Conservation (phyloP, 1,284 basidiomycete species). For the Xerocomus minutiporus region DNA sequence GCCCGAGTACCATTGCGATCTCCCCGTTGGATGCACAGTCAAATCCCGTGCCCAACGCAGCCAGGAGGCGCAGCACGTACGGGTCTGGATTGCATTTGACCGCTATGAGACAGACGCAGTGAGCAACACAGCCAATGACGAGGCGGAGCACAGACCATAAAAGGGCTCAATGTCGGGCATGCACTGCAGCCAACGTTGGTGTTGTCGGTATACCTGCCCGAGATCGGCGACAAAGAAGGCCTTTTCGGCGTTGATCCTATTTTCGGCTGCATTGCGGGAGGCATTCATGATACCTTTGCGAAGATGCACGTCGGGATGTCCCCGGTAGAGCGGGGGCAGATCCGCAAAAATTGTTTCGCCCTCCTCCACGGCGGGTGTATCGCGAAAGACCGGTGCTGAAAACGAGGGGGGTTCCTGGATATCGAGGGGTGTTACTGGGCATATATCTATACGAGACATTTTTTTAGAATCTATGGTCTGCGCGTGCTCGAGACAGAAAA, state of each 20-base stretch:
- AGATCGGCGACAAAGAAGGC: slow-evolving; percentile 98
- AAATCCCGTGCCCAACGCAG: slow-evolving; percentile 87
- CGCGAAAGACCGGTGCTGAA: slow-evolving; percentile 21
- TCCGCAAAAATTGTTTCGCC: slow-evolving; percentile 48
- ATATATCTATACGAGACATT: slow-evolving; percentile 62
- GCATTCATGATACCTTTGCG: slow-evolving; percentile 69
- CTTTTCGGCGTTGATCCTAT: slow-evolving; percentile 75
- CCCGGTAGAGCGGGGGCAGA: slow-evolving; percentile 61
- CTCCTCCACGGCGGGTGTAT: slow-evolving; percentile 31
- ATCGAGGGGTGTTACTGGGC: slow-evolving; percentile 42
- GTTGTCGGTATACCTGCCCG: slow-evolving; percentile 82
- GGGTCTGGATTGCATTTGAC: slow-evolving; percentile 89
- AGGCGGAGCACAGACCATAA: slow-evolving; percentile 46
- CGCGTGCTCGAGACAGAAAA: slow-evolving; percentile 25
- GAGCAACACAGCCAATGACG: slow-evolving; percentile 20
- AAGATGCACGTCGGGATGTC: slow-evolving; percentile 68
- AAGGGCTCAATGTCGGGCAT: slow-evolving; percentile 89
- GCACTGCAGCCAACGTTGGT: slow-evolving; percentile 76
- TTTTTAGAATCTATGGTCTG: slow-evolving; percentile 31
- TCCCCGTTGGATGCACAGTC: slow-evolving; percentile 98
- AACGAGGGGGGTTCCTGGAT: slow-evolving; percentile 27
- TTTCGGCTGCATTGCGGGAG: slow-evolving; percentile 44
- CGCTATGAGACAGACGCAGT: slow-evolving; percentile 18
- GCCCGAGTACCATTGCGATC: slow-evolving; percentile 76
- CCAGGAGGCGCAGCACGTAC: slow-evolving; percentile 86